Evolutionary conservation across 2,329 filamentous ascomycete genomes (phyloP).

Genomic region (Chaetomiaceae sp.): DNA sequence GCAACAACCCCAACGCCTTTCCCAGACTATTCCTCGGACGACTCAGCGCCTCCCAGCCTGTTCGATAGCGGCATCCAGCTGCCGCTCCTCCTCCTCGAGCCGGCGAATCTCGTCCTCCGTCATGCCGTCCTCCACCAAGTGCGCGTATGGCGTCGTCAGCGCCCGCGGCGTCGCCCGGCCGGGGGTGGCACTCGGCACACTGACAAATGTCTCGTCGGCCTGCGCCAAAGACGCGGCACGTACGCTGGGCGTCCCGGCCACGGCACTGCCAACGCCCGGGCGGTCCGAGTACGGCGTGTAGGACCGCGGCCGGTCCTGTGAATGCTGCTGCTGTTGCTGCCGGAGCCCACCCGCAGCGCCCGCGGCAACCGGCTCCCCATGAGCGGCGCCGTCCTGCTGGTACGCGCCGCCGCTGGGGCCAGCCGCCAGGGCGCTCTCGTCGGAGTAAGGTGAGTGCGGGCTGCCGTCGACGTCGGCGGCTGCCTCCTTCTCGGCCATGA

Average conservation of each 20-base stretch:
- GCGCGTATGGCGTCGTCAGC: constrained; percentile 35
- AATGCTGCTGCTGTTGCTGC: constrained; percentile 6
- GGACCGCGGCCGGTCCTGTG: constrained; percentile 21
- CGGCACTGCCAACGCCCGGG: constrained; percentile 4
- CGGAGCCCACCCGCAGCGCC: not conserved
- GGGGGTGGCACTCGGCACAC: constrained; percentile 11
- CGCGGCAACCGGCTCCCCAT: constrained; percentile 2
- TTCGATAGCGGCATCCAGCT: constrained; percentile 52
- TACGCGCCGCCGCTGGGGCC: constrained; percentile 15
- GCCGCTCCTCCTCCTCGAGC: constrained; percentile 52
- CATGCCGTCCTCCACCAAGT: constrained; percentile 56
- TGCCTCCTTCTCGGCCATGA: constrained; percentile 43
- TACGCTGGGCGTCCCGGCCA: constrained; percentile 10
- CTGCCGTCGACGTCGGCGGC: constrained; percentile 32
- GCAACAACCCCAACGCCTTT: not conserved
- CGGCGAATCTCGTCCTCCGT: constrained; percentile 49
- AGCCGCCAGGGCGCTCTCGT: constrained; percentile 27
- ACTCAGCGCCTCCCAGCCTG: constrained; percentile 24
- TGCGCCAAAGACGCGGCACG: constrained; percentile 13
- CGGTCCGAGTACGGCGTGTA: constrained; percentile 33
- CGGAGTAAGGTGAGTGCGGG: constrained; percentile 39
- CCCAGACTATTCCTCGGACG: not conserved
- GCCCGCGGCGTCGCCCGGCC: constrained; percentile 27
- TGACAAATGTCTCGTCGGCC: constrained; percentile 8
- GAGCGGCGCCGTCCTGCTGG: constrained; percentile 3